These are phyloP conservation scores for Yarrowia deformans DNA, from an alignment of 805 yeast species.

Conservation along the genomic window DNA sequence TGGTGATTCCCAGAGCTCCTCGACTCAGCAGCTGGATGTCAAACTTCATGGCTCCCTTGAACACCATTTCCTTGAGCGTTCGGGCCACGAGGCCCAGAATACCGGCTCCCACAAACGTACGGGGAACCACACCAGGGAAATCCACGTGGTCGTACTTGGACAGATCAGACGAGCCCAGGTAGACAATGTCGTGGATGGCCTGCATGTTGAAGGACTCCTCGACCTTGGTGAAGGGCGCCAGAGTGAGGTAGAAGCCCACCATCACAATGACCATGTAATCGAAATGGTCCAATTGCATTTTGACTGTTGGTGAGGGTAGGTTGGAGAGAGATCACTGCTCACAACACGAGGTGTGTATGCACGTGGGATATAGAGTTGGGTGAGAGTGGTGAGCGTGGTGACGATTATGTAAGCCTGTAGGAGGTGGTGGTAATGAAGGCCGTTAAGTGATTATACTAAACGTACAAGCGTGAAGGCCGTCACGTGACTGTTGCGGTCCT, in stretches of 20 bases:
- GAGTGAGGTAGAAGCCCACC: conserved; percentile 58
- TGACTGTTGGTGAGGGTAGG: not conserved
- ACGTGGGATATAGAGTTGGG: not conserved
- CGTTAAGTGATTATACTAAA: too few species aligned
- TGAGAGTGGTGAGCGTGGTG: too few species aligned
- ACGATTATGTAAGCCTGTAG: too few species aligned
- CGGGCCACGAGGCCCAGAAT: conserved; percentile 58
- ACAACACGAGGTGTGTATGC: not conserved
- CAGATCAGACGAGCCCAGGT: conserved; percentile 5
- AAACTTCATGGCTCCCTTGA: conserved; percentile 44
- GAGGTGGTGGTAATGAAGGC: too few species aligned
- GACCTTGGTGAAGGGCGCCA: conserved; percentile 87
- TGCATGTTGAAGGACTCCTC: conserved; percentile 93
- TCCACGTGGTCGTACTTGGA: conserved; percentile 70
- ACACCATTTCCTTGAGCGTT: not conserved
- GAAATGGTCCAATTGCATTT: conserved; percentile 45
- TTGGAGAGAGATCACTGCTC: too few species aligned
- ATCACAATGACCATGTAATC: conserved; percentile 56
- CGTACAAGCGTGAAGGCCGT: too few species aligned
- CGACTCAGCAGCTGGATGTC: conserved; percentile 65
- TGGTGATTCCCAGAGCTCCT: conserved; percentile 66
- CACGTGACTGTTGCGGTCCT: too few species aligned
- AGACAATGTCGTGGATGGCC: conserved; percentile 77
- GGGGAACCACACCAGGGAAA: conserved; percentile 90
- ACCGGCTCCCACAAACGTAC: conserved; percentile 80